Evolutionary conservation across 306 rosid genomes (phyloP).

Genomic region (Geum urbanum): DNA sequence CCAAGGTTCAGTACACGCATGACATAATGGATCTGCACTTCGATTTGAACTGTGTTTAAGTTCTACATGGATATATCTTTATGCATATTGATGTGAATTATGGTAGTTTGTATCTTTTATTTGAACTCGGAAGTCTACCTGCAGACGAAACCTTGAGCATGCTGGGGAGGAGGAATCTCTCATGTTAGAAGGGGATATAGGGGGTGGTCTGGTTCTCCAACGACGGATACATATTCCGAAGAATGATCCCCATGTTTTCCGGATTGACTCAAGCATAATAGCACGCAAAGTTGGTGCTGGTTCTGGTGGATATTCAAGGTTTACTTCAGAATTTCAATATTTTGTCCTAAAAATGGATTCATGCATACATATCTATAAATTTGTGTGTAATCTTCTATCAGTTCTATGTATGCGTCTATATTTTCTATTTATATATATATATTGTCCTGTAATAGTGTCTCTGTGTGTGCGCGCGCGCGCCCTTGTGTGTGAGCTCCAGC

Average conservation of each 20-base stretch:
- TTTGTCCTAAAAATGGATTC: not conserved
- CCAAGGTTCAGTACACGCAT: not conserved
- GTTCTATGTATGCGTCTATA: too few relatives aligned
- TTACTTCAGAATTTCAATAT: slow-evolving; percentile 15
- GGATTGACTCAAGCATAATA: slow-evolving; percentile 66
- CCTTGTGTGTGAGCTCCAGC: too few relatives aligned
- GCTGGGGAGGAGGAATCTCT: slow-evolving; percentile 69
- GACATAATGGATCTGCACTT: not conserved
- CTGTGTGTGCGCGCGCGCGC: too few relatives aligned
- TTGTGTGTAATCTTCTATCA: too few relatives aligned
- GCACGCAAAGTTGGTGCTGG: slow-evolving; percentile 88
- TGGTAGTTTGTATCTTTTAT: not conserved
- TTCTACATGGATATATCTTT: not conserved
- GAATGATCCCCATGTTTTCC: slow-evolving; percentile 38
- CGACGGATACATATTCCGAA: slow-evolving; percentile 59
- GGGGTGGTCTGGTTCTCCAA: slow-evolving; percentile 79
- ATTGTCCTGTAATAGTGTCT: too few relatives aligned
- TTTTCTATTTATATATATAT: too few relatives aligned
- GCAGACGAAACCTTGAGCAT: slow-evolving; percentile 61
- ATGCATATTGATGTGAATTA: not conserved
- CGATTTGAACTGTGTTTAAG: not conserved
- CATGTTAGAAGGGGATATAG: slow-evolving; percentile 73
- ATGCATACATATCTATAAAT: not conserved
- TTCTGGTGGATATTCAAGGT: slow-evolving; percentile 97
- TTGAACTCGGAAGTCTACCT: slow-evolving; percentile 19